Evolutionary conservation across 2,329 filamentous ascomycete genomes (phyloP).

Genomic region (Fusarium temperatum): DNA sequence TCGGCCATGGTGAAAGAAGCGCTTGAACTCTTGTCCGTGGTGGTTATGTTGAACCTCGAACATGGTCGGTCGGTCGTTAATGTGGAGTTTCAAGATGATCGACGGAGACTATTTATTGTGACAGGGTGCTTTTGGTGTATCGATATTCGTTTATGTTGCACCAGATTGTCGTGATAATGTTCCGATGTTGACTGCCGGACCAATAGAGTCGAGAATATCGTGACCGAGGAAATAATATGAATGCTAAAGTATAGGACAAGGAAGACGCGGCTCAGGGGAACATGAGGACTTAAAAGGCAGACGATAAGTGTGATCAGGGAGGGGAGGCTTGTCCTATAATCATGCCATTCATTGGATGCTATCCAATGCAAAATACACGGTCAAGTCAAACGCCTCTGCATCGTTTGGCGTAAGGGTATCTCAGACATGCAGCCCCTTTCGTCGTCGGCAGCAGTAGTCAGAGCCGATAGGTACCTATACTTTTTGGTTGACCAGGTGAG

Average conservation of each 20-base stretch:
- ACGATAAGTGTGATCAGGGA: slow-evolving; percentile 18
- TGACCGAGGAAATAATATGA: not conserved
- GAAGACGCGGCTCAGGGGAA: slow-evolving; percentile 1
- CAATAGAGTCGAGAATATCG: not conserved
- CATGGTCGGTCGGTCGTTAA: slow-evolving; percentile 26
- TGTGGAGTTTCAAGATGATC: slow-evolving; percentile 17
- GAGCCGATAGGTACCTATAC: not conserved
- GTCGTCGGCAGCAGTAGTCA: not conserved
- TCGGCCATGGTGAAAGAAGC: slow-evolving; percentile 40
- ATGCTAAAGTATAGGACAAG: slow-evolving; percentile 20
- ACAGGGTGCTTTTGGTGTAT: slow-evolving; percentile 8
- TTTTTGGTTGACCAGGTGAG: not conserved
- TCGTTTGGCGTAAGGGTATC: slow-evolving; percentile 2
- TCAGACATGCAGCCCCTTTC: slow-evolving; percentile 23
- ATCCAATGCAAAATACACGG: slow-evolving; percentile 5
- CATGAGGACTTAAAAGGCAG: slow-evolving; percentile 4
- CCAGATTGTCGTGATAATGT: slow-evolving; percentile 8
- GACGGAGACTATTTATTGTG: not conserved
- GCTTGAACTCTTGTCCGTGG: slow-evolving; percentile 40
- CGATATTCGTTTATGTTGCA: slow-evolving; percentile 2
- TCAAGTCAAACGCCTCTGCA: slow-evolving; percentile 28
- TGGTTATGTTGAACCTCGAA: slow-evolving; percentile 42
- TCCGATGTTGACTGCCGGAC: slow-evolving; percentile 1
- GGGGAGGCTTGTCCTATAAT: not conserved
- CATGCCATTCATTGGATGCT: not conserved